Conservation (phyloP, 352 stramenopile genomes). For the Globisporangium parvum region DNA sequence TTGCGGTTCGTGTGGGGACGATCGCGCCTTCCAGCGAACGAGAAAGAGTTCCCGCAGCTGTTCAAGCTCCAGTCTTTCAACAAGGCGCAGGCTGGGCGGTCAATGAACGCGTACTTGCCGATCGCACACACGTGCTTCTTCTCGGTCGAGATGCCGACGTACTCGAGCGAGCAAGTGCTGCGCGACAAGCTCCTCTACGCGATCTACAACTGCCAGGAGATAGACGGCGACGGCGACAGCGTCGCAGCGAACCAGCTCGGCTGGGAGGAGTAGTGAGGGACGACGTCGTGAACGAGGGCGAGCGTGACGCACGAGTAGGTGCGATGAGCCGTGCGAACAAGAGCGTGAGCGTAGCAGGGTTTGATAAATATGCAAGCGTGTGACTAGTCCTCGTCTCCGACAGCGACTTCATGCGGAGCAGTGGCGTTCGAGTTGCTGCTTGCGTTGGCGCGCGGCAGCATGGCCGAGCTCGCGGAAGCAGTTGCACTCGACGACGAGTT, state of each 20-base stretch:
- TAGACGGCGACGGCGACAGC: constrained; percentile 84
- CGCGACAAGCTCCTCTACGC: constrained; percentile 83
- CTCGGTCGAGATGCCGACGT: constrained; percentile 92
- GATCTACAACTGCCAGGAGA: constrained; percentile 93
- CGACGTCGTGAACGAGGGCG: neutral
- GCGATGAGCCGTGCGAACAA: neutral
- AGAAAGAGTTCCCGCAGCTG: constrained; percentile 82
- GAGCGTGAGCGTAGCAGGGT: too few species aligned
- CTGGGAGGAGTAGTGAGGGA: constrained; percentile 51
- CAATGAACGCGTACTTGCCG: constrained; percentile 87
- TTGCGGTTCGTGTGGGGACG: constrained; percentile 91
- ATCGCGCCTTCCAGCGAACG: constrained; percentile 75
- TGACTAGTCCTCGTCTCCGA: neutral
- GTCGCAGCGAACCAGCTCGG: constrained; percentile 75
- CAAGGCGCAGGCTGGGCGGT: constrained; percentile 33
- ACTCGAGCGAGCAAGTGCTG: constrained; percentile 81
- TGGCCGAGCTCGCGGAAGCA: neutral
- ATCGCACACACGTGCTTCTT: constrained; percentile 99
- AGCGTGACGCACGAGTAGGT: neutral
- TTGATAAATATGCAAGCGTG: too few species aligned
- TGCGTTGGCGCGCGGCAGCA: neutral
- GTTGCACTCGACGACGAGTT: constrained; percentile 3
- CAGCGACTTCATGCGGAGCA: neutral
- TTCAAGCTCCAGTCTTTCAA: constrained; percentile 91
- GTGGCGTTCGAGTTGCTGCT: constrained; percentile 1